phyloP scores from a whole-genome alignment of 768 basidiomycete genomes.

The Phylloporus scabripes region DNA sequence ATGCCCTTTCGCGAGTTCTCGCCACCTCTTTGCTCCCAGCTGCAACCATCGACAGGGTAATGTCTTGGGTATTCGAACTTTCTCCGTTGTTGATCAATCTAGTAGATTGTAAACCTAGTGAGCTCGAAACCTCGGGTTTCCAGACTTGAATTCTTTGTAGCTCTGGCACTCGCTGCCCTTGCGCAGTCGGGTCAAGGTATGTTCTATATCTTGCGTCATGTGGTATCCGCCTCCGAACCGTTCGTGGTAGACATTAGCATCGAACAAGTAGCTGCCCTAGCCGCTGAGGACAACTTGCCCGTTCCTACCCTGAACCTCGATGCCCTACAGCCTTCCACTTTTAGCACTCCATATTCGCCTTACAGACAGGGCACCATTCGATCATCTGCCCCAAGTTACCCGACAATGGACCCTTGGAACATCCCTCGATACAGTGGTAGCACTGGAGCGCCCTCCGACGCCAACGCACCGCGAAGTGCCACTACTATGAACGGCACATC shows the following conservation, averaged over 20 bases:
- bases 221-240: background rate
- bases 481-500: conserved; percentile 38
- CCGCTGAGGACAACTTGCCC: conserved; percentile 73
- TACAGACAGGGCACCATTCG: conserved; percentile 45
- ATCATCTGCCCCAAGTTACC: conserved; percentile 45
- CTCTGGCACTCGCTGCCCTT: conserved; percentile 79
- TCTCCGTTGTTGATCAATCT: conserved; percentile 5
- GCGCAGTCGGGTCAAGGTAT: conserved; percentile 78
- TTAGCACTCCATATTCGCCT: conserved; percentile 35
- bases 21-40: conserved; percentile 76
- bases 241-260: conserved; percentile 60
- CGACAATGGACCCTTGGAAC: conserved; percentile 69
- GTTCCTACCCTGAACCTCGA: conserved; percentile 65
- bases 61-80: background rate
- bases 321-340: conserved; percentile 51
- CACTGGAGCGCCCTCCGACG: conserved; percentile 30
- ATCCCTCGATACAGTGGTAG: conserved; percentile 30
- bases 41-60: conserved; percentile 74
- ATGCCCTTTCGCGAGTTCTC: conserved; percentile 74
- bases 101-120: conserved; percentile 84
- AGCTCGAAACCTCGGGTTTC: conserved; percentile 77
- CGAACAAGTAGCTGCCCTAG: conserved; percentile 73
- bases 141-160: conserved; percentile 87
- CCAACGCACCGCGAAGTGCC: conserved; percentile 18
- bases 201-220: conserved; percentile 9